Evolutionary conservation across 2,329 filamentous ascomycete species (phyloP), one percentile per base, ranked within the genome.

Genomic region (Trichophyton schoenleinii): DNA sequence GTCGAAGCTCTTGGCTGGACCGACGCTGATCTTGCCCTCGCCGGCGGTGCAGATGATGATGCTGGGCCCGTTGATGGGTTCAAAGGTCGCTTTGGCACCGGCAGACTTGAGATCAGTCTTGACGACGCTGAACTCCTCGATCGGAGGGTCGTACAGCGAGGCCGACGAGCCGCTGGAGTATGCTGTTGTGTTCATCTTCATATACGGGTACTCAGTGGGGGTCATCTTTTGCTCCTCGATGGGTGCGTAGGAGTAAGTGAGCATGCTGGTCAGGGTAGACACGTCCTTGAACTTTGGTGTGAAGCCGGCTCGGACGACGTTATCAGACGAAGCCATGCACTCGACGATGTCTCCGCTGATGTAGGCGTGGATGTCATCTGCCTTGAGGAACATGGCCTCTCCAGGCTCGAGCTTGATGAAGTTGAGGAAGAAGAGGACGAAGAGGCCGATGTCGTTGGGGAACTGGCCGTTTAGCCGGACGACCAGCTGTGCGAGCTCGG

Each of bases 231-330:
- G 94, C 75, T 95, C 86, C 63, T 88, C 86, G 66, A 96, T 96
- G 1, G 94, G 92, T 0, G 94, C 91, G 70, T 95, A 96, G 68
- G 86, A 89, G 79, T 99, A 99, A 0, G 94, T 99, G 66, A 99
- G 78, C 86, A 96, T 95, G 64, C 85, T 81, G 38, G 92, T 90
- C 9, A 99, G 80, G 0, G 91, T 97, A 60, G 85, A 77, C 22
- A 97, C 89, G 68, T 99, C 94, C 78, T 97, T 96, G 82, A 96
- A 99, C 73, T 99, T 99, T 61, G 94, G 94, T 0, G 94, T 99
- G 75, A 99, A 94, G 49, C 94, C 94, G 0, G 94, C 94, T 61
- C 94, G 90, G 59, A 99, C 91, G 41, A 99, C 94, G 67, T 99
- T 99, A 81, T 99, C 94, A n/a, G 89, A 95, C 7, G 90, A 87